Evolutionary conservation across 2,329 filamentous ascomycete genomes (phyloP).

Genomic region (Penicillium sp.): DNA sequence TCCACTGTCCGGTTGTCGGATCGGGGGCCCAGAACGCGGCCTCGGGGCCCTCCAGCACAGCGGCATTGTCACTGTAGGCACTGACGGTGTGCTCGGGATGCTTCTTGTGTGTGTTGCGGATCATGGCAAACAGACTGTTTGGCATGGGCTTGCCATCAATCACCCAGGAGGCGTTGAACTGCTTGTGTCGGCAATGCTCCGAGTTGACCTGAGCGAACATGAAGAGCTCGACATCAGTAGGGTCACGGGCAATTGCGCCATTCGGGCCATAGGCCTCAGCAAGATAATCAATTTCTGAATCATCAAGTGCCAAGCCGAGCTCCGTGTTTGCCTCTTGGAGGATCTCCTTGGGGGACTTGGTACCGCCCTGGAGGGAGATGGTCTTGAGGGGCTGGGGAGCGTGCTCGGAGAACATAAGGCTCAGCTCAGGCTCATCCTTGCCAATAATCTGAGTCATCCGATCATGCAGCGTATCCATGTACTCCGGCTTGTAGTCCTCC

Average conservation of each 20-base stretch:
- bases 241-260: conserved; percentile 58
- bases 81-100: conserved; percentile 80
- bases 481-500: conserved; percentile 58
- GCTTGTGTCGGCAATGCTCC: conserved; percentile 85
- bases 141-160: conserved; percentile 82
- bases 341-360: conserved; percentile 65
- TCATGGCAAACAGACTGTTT: conserved; percentile 90
- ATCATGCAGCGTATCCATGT: conserved; percentile 71
- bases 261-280: conserved; percentile 76
- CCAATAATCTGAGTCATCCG: conserved; percentile 90
- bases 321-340: conserved; percentile 80
- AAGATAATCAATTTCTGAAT: conserved; percentile 87
- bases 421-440: conserved; percentile 65
- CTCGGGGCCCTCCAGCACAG: conserved; percentile 74
- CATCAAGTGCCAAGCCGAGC: conserved; percentile 82
- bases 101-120: conserved; percentile 85
- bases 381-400: conserved; percentile 66
- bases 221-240: conserved; percentile 92
- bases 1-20: conserved; percentile 83
- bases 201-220: conserved; percentile 99
- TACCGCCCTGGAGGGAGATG: conserved; percentile 69
- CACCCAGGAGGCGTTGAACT: conserved; percentile 96
- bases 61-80: conserved; percentile 96
- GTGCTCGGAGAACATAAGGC: conserved; percentile 75
- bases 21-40: conserved; percentile 85